These are phyloP conservation scores for Alternaria sp. DNA, from an alignment of 2,329 filamentous ascomycete genomes.

Conservation along the genomic window DNA sequence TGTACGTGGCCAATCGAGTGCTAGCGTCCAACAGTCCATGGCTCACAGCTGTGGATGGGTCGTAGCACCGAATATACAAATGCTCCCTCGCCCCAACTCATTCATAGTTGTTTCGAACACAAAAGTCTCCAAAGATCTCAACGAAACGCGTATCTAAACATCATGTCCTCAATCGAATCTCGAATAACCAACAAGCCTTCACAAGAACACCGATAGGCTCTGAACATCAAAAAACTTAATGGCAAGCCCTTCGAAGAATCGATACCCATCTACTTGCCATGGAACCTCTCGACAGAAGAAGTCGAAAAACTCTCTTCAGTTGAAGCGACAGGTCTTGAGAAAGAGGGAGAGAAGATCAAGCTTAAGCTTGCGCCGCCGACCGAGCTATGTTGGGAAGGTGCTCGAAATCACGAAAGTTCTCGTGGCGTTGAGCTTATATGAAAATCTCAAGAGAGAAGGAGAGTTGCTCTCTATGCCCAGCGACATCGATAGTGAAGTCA, in stretches of 20 bases:
- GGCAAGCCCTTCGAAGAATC: conserved; percentile 29
- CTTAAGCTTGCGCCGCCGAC: conserved; percentile 60
- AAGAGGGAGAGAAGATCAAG: conserved; percentile 65
- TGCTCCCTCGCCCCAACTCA: background rate
- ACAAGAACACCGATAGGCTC: background rate
- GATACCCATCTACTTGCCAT: conserved; percentile 52
- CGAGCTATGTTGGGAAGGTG: conserved; percentile 61
- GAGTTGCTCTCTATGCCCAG: conserved; percentile 43
- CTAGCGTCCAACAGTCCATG: background rate
- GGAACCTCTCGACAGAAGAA: conserved; percentile 50
- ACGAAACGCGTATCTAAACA: background rate
- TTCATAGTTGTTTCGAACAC: background rate
- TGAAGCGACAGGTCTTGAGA: conserved; percentile 60
- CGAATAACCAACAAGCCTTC: background rate
- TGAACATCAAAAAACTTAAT: conserved; percentile 4
- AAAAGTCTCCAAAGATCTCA: background rate
- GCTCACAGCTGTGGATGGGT: background rate
- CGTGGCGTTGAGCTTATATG: conserved; percentile 62
- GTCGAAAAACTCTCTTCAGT: conserved; percentile 45
- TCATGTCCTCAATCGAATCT: background rate
- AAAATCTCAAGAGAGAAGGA: conserved; percentile 57
- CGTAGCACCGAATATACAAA: background rate
- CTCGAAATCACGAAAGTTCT: conserved; percentile 63
- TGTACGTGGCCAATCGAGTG: background rate
- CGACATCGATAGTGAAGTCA: conserved; percentile 17